Evolutionary conservation across 176 grass and related monocot genomes (phyloP).

Genomic region (Oryza brachyantha): DNA sequence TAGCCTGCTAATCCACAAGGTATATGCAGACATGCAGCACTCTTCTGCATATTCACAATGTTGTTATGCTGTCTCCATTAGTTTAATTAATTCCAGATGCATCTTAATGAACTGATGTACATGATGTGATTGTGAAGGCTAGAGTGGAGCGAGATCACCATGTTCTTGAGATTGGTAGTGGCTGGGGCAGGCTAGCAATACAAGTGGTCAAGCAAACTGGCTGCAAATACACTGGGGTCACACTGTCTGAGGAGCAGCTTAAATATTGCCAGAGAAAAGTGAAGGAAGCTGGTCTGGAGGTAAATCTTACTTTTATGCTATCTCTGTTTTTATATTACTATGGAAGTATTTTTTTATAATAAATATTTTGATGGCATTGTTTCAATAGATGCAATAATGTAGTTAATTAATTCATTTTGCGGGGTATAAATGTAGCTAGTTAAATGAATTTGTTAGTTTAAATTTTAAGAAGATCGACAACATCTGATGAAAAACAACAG

Average conservation of each 20-base stretch:
- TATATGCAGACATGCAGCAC: background rate
- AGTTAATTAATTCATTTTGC: too few relatives aligned
- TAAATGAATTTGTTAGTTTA: too few relatives aligned
- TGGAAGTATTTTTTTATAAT: background rate
- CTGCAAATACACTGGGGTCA: constrained; percentile 89
- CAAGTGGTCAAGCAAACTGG: constrained; percentile 74
- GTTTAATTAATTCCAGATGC: background rate
- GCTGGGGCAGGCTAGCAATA: constrained; percentile 84
- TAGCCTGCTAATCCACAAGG: constrained; percentile 77
- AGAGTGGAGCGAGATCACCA: constrained; percentile 65
- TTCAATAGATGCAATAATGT: background rate
- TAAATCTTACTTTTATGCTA: constrained; percentile 4
- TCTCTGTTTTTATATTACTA: background rate
- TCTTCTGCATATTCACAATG: background rate
- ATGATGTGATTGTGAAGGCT: constrained; percentile 44
- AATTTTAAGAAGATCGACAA: background rate
- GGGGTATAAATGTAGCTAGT: too few relatives aligned
- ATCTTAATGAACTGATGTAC: background rate
- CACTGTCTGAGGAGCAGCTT: constrained; percentile 79
- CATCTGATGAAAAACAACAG: background rate
- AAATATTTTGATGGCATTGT: background rate
- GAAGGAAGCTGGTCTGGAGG: constrained; percentile 77
- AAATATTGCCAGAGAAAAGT: constrained; percentile 60
- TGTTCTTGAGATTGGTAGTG: constrained; percentile 88
- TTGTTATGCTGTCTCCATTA: background rate